Percentiles rank a stretch among this genome's conserved stretches.
These are phyloP conservation scores for Coelastrella sp. DNA, from an alignment of 139 green algal genomes.

Conservation along the genomic window DNA sequence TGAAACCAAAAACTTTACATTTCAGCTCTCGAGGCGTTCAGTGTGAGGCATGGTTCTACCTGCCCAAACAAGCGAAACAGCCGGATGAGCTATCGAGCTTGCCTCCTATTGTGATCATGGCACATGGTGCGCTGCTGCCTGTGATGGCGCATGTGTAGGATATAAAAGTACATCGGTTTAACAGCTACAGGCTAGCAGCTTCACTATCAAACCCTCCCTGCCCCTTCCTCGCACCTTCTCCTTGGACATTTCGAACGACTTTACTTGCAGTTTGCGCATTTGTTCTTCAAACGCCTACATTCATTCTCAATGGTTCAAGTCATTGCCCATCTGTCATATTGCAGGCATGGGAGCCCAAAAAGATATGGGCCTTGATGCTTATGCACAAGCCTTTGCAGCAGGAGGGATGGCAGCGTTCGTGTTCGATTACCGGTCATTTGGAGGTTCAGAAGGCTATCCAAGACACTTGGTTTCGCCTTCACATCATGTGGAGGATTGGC, in stretches of 20 bases:
- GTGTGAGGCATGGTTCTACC: conserved; percentile 66
- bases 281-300: neutral
- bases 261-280: neutral
- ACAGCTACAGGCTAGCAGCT: too few species aligned
- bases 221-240: neutral
- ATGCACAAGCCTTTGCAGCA: conserved; percentile 52
- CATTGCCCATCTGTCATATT: neutral
- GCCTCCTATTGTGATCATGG: conserved; percentile 62
- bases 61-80: conserved; percentile 38
- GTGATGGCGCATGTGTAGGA: neutral
- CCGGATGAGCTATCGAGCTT: neutral
- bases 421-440: conserved; percentile 73
- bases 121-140: conserved; percentile 50
- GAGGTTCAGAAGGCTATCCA: conserved; percentile 63
- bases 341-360: conserved; percentile 57
- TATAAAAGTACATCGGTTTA: too few species aligned
- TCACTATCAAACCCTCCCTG: neutral
- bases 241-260: neutral
- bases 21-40: neutral
- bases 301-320: too few species aligned
- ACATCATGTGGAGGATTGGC: conserved; percentile 64
- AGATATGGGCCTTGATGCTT: conserved; percentile 64
- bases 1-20: neutral
- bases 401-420: conserved; percentile 57
- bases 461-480: conserved; percentile 61